Evolutionary conservation across 257 asterid genomes (phyloP), one percentile per base, ranked within the genome.

Genomic region (Sherardia arvensis): DNA sequence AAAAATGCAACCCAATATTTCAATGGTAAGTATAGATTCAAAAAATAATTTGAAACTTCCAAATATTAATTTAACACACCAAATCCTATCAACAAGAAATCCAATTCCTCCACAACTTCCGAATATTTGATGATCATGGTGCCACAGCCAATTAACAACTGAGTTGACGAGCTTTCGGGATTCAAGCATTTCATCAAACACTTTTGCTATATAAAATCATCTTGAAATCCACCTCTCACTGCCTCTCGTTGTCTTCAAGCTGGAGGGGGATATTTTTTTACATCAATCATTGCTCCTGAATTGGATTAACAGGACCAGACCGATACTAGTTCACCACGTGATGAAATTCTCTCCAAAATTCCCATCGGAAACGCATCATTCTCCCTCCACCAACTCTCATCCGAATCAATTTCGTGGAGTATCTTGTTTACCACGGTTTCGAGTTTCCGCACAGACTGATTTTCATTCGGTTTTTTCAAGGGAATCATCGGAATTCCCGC

Each of bases 281-380:
- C 49, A 43, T 43, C 49, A 43, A 43, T 43, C 49, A 43, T 43
- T 43, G 49, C 51, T 43, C 20, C 51, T 4, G 51, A 43, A 43
- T 43, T 15, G 51, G 51, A 40, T 40, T 40, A 11, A 23, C 33
- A 25, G 59, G 70, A 56, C 62, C 53, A 33, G 23, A 1, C 15
- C 3, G 5, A 21, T 1, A 45, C 20, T 47, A 7, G 34, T 48
- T 67, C 30, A 15, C 49, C 59, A 67, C 56, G 65, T 67, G 53
- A 58, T 27, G 53, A 43, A 8, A 4, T 58, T 21, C 64, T 43
- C 65, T 57, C 48, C 65, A 58, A 45, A 58, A 64, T 49, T 64
- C 60, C 27, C 15, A 34, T 62, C 40, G 26, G 33, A 62, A 62
- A 26, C 4, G 66, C 63, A 59, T 58, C 62, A 28, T 59, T 59